Evolutionary conservation across 2,329 filamentous ascomycete species (phyloP).

Genomic region (Trichoderma sp.): DNA sequence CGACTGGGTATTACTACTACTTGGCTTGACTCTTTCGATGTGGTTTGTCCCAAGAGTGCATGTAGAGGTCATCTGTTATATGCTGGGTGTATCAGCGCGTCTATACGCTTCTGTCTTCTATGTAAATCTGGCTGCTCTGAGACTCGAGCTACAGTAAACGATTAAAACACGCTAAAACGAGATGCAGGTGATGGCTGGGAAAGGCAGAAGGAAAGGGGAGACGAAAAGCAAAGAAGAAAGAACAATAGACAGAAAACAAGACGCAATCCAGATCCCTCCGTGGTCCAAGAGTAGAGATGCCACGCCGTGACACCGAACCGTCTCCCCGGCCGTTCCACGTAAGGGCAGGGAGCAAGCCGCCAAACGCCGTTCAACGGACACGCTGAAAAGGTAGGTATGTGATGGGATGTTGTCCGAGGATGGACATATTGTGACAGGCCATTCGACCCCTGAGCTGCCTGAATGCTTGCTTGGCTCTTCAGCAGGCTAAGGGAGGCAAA

Average conservation of each 20-base stretch:
- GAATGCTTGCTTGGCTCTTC: background rate
- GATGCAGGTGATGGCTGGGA: background rate
- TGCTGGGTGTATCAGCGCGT: conserved; percentile 5
- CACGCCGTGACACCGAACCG: conserved; percentile 21
- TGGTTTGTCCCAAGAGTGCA: too few relatives aligned
- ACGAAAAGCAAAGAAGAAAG: background rate
- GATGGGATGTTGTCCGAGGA: background rate
- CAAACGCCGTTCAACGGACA: conserved; percentile 27
- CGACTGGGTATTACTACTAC: too few relatives aligned
- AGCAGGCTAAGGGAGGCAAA: background rate
- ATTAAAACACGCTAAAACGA: conserved; percentile 20
- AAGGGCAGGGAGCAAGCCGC: conserved; percentile 12
- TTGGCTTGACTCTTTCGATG: too few relatives aligned
- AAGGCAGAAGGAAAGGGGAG: background rate
- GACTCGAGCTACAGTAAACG: conserved; percentile 19
- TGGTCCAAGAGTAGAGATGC: conserved; percentile 25
- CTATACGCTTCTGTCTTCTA: conserved; percentile 23
- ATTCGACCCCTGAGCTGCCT: background rate
- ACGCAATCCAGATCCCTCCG: conserved; percentile 6
- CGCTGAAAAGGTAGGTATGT: conserved; percentile 5
- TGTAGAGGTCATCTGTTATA: background rate
- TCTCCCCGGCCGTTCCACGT: conserved; percentile 17
- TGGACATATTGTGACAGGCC: background rate
- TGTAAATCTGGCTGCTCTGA: conserved; percentile 1
- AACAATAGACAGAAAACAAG: background rate